Evolutionary conservation across 2,329 filamentous ascomycete genomes (phyloP).

Genomic region (Trichoderma sp.): DNA sequence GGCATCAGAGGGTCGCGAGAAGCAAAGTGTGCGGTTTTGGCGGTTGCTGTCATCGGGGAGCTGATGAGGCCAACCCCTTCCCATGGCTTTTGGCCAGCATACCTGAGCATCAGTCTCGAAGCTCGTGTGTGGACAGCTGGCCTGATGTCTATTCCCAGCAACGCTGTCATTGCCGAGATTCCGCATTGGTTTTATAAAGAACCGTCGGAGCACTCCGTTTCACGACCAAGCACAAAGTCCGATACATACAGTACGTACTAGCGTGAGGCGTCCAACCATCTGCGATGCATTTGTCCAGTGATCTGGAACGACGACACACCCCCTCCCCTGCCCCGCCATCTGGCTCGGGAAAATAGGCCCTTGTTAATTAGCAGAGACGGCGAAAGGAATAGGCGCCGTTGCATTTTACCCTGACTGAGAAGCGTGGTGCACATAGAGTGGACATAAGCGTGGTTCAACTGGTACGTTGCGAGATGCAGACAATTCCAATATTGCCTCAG

Average conservation of each 20-base stretch:
- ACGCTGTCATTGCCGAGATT: conserved; percentile 20
- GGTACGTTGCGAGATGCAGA: not conserved
- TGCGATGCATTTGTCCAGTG: conserved; percentile 30
- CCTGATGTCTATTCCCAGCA: conserved; percentile 13
- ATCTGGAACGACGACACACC: conserved; percentile 23
- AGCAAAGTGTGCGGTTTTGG: not conserved
- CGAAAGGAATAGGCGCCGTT: conserved; percentile 16
- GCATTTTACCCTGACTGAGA: conserved; percentile 19
- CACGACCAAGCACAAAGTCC: no score
- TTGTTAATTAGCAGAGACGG: conserved; percentile 7
- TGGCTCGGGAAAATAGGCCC: conserved; percentile 28
- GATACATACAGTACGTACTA: conserved; percentile 16
- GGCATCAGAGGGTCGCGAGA: not conserved
- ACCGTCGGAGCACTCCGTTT: no score
- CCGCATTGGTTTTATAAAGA: conserved; percentile 37
- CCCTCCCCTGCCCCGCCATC: conserved; percentile 25
- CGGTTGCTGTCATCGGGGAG: conserved; percentile 1
- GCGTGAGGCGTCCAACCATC: conserved; percentile 34
- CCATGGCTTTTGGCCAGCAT: not conserved
- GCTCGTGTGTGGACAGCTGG: not conserved
- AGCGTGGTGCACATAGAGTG: conserved; percentile 4
- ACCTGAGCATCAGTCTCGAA: conserved; percentile 10
- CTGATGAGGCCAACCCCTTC: not conserved
- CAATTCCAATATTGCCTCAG: conserved; percentile 7
- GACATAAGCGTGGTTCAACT: not conserved